Percentiles rank a stretch among this genome's conserved stretches.
Evolutionary conservation across 2,329 filamentous ascomycete species (phyloP).

Genomic region (Arthroderma sp.): DNA sequence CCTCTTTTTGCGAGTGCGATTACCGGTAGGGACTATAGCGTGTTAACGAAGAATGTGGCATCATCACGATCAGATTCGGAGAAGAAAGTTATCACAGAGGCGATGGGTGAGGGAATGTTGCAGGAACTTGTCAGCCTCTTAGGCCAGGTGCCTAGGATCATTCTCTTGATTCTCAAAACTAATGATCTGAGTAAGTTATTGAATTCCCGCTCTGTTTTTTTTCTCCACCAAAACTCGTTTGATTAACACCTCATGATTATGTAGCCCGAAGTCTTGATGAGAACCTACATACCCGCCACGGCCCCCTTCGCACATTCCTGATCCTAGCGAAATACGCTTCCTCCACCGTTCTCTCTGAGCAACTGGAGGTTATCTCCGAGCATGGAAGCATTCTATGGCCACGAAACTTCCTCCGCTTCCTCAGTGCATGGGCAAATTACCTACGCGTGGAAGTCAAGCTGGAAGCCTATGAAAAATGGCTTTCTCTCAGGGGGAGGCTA

Average conservation of each 20-base stretch:
- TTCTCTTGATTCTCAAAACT: constrained; percentile 90
- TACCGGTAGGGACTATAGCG: constrained; percentile 78
- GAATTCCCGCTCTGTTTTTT: constrained; percentile 5
- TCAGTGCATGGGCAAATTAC: constrained; percentile 41
- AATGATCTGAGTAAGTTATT: constrained; percentile 65
- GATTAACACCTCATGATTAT: neutral
- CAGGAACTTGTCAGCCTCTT: constrained; percentile 79
- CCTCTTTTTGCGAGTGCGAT: constrained; percentile 93
- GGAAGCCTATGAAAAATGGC: constrained; percentile 44
- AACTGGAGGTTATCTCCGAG: constrained; percentile 38
- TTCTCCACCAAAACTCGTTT: constrained; percentile 3
- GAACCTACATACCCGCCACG: constrained; percentile 47
- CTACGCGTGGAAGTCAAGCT: constrained; percentile 45
- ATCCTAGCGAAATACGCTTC: constrained; percentile 53
- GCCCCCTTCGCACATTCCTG: constrained; percentile 48
- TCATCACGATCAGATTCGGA: constrained; percentile 57
- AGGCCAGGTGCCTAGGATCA: constrained; percentile 78
- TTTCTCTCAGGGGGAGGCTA: constrained; percentile 38
- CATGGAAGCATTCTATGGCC: constrained; percentile 40
- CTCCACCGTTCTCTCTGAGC: constrained; percentile 48
- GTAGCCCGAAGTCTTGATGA: constrained; percentile 76
- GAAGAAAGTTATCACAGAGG: constrained; percentile 72
- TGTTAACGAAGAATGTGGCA: constrained; percentile 49
- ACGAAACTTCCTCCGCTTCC: constrained; percentile 37
- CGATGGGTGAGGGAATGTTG: constrained; percentile 76